A percentile compares a stretch with the other conserved stretches of the same genome.
Conservation (phyloP, 1,284 basidiomycete species). For the Sporisorium reilianum region DNA sequence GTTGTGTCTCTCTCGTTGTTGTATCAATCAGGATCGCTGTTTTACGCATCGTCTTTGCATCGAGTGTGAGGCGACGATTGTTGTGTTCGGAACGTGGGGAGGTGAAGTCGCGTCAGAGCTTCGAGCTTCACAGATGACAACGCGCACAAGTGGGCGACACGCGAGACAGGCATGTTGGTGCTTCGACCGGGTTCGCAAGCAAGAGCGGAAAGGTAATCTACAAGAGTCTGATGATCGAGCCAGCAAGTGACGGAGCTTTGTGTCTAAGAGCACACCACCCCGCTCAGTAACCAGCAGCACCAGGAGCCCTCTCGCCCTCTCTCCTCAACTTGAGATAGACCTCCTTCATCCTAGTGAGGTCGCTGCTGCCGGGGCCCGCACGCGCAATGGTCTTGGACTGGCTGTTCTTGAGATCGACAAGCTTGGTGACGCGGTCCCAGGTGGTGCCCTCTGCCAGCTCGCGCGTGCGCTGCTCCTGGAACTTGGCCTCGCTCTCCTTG, state of each 20-base stretch:
- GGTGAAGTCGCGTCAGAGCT: neutral
- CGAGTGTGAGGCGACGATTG: no score
- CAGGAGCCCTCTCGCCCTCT: conserved; percentile 66
- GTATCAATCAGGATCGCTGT: conserved; percentile 2
- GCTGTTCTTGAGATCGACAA: conserved; percentile 91
- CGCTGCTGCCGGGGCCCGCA: conserved; percentile 86
- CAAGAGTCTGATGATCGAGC: conserved; percentile 1
- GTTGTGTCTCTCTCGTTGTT: neutral
- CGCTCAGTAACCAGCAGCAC: conserved; percentile 63
- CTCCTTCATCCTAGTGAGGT: conserved; percentile 87
- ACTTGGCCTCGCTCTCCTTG: conserved; percentile 91
- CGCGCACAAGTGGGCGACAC: neutral
- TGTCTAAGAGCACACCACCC: neutral
- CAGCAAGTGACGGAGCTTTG: no score
- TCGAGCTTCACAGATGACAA: neutral
- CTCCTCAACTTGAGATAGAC: conserved; percentile 59
- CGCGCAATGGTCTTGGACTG: conserved; percentile 93
- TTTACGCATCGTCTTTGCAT: neutral
- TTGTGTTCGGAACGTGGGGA: neutral
- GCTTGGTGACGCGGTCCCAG: conserved; percentile 91
- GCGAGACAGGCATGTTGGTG: neutral
- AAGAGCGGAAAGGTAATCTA: conserved; percentile 11
- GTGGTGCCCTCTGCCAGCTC: conserved; percentile 90
- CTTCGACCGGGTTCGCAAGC: neutral
- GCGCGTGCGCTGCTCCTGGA: conserved; percentile 79